Conservation (phyloP, 1,284 basidiomycete species). For the Ganoderma boninense region DNA sequence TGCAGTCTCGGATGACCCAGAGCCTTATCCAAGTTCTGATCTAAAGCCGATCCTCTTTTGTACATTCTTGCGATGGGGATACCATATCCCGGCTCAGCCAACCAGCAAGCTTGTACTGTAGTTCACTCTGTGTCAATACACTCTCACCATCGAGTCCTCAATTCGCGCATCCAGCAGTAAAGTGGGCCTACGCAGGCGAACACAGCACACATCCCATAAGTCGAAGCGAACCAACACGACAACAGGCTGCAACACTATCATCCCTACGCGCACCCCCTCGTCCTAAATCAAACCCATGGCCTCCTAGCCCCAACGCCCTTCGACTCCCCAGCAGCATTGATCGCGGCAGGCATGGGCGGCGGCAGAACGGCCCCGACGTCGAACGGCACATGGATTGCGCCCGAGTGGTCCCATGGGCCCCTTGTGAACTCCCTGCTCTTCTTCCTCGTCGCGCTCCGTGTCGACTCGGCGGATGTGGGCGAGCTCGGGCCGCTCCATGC, state of each 20-base stretch:
- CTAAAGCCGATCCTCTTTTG: neutral
- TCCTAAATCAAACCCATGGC: neutral
- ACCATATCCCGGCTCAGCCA: neutral
- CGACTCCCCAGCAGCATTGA: constrained; percentile 29
- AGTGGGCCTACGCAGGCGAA: neutral
- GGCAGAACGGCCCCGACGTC: constrained; percentile 38
- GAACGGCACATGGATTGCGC: constrained; percentile 38
- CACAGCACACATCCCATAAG: constrained; percentile 7
- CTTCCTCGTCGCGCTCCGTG: constrained; percentile 23
- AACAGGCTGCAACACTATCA: neutral
- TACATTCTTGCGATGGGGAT: neutral
- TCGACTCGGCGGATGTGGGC: constrained; percentile 34
- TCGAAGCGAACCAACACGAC: constrained; percentile 11
- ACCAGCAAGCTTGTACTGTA: constrained; percentile 19
- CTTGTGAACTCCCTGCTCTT: constrained; percentile 31
- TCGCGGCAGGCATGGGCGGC: constrained; percentile 38
- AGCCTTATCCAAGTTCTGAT: neutral
- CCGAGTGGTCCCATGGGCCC: constrained; percentile 44
- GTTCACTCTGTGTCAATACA: constrained; percentile 18
- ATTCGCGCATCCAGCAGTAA: neutral
- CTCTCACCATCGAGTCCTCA: neutral
- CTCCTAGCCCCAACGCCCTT: constrained; percentile 7
- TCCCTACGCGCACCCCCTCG: neutral
- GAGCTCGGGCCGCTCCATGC: constrained; percentile 34
- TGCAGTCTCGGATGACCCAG: too few relatives aligned